These are phyloP conservation scores for Stylosanthes scabra DNA, from an alignment of 331 rosid species.

Conservation along the genomic window DNA sequence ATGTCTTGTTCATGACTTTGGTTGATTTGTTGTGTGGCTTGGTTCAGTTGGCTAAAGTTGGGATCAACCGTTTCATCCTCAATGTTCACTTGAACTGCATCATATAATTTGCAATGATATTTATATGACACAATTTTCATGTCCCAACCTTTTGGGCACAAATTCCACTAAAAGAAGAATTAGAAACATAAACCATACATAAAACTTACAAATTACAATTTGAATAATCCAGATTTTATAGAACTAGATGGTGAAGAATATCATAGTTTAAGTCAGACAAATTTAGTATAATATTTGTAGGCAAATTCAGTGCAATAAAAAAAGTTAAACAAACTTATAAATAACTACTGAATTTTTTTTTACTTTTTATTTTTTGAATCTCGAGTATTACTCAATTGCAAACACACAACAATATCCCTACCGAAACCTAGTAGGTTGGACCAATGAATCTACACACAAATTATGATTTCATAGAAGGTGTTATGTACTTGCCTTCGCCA, in stretches of 20 bases:
- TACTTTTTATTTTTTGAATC: background rate
- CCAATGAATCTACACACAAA: background rate
- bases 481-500: constrained; percentile 41
- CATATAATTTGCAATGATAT: constrained; percentile 6
- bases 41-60: constrained; percentile 3
- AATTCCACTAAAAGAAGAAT: background rate
- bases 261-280: background rate
- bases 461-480: background rate
- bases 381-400: background rate
- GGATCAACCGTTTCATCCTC: constrained; percentile 30
- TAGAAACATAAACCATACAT: constrained; percentile 4
- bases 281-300: background rate
- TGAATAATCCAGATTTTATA: constrained; percentile 3
- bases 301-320: background rate
- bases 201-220: constrained; percentile 10
- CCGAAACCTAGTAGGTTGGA: background rate
- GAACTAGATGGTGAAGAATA: constrained; percentile 26
- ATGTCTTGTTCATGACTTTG: constrained; percentile 40
- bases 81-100: constrained; percentile 36
- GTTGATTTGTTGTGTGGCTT: constrained; percentile 29
- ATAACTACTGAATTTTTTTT: background rate
- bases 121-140: background rate
- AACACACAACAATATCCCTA: background rate
- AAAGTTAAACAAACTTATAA: background rate
- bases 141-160: constrained; percentile 12